These are phyloP conservation scores for Rugosomyces carneus DNA, from an alignment of 1,284 basidiomycete species.

Conservation along the genomic window DNA sequence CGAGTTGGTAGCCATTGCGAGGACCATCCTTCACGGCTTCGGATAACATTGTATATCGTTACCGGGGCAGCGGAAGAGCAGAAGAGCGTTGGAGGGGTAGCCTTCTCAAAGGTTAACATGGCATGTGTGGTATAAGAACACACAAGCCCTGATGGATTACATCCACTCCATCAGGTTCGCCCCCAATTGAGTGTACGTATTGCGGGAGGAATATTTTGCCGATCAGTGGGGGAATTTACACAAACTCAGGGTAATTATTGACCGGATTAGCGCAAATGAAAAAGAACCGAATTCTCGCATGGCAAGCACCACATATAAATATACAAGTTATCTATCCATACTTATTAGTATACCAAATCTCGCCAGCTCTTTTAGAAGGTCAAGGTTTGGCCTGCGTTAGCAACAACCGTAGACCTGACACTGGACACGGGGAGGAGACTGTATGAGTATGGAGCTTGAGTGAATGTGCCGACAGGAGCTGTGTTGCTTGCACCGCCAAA, in stretches of 20 bases:
- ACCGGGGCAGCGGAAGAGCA: no score
- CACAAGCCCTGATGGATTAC: not conserved
- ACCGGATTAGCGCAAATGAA: not conserved
- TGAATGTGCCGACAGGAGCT: constrained; percentile 32
- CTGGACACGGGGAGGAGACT: constrained; percentile 23
- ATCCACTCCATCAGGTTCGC: not conserved
- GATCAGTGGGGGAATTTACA: not conserved
- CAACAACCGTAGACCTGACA: constrained; percentile 27
- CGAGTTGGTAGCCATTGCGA: constrained; percentile 37
- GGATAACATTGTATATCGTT: constrained; percentile 22
- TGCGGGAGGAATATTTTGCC: not conserved
- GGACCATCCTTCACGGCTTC: constrained; percentile 29
- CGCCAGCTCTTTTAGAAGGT: constrained; percentile 23
- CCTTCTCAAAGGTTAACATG: constrained; percentile 8
- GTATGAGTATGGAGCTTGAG: constrained; percentile 31
- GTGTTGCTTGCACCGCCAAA: constrained; percentile 29
- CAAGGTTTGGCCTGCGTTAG: constrained; percentile 33
- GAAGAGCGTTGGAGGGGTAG: not conserved
- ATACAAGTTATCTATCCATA: not conserved
- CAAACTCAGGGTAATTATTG: no score
- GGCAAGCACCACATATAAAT: not conserved
- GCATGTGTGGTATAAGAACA: not conserved
- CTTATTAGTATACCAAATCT: not conserved
- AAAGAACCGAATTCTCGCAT: not conserved
- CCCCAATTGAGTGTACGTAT: not conserved